Conservation (phyloP, 73 alveolate genomes). For the Tetrahymena borealis region DNA sequence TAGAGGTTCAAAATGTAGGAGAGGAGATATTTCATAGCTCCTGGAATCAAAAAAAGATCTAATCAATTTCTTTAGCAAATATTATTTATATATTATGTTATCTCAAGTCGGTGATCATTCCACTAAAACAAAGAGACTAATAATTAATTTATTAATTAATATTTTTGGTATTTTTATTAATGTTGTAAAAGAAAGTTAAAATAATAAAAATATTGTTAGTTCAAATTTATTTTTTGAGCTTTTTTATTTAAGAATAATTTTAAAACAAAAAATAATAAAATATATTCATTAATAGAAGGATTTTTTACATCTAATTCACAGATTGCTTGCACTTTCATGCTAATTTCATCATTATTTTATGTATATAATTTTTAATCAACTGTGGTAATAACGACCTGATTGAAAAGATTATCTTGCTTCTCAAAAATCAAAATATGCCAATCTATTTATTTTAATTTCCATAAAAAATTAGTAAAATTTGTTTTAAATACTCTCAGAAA, state of each 20-base stretch:
- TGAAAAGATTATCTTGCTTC: neutral
- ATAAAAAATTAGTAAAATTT: neutral
- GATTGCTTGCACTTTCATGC: neutral
- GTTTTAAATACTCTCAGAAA: neutral
- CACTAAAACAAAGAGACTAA: neutral
- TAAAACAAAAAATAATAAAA: too few relatives aligned
- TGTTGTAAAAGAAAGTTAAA: too few relatives aligned
- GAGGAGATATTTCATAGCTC: too few relatives aligned
- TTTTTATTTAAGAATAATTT: too few relatives aligned
- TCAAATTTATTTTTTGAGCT: neutral
- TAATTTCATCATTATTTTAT: neutral
- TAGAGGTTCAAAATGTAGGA: too few relatives aligned
- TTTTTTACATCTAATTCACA: neutral
- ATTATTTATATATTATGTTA: neutral
- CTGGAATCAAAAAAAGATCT: neutral
- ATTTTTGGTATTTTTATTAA: too few relatives aligned
- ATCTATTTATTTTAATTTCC: neutral
- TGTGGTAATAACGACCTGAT: neutral
- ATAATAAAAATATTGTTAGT: too few relatives aligned
- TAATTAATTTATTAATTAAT: too few relatives aligned
- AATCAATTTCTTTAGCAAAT: neutral
- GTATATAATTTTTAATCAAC: neutral
- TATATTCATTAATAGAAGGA: too few relatives aligned
- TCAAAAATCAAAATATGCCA: neutral
- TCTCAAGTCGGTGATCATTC: neutral